Evolutionary conservation across 2,329 filamentous ascomycete genomes (phyloP), one percentile per base, ranked within the genome.

Genomic region (Microsporum audouinii): DNA sequence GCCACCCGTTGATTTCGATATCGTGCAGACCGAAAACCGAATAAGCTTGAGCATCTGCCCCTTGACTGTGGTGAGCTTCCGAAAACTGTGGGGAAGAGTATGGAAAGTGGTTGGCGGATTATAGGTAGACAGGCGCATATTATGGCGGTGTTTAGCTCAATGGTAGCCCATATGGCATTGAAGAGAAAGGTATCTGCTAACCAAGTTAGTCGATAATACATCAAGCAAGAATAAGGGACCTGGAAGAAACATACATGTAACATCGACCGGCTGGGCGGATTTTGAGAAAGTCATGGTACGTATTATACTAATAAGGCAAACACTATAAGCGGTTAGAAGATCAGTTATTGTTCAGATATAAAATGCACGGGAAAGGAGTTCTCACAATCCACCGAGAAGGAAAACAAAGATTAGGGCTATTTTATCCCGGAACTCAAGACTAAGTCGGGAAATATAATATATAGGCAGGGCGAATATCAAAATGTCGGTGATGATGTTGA

Each of bases 281-380:
- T 27, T 10, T 10, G 34, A 8, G 23, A 64, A 59, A 1, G 59
- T 63, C 3, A 49, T 63, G 60, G 74, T 71, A 12, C 76, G 73
- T 60, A 78, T 62, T 51, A 77, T 75, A 10, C 76, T 77, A 2
- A 75, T 77, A 41, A 77, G 65, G 34, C 70, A 74, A 38, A 72
- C 70, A 51, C 71, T 27, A 73, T n/a, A 58, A 29, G n/a, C 29
- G 2, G 45, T 31, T 63, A 45, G 57, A 17, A 43, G 4, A 33
- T 23, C 4, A 43, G 29, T 10, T n/a, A 34, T 59, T 14, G 3
- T 14, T 8, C 36, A 23, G 7, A 31, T 43, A 34, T 5, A 2
- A 58, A 29, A 38, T 14, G 34, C 33, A 53, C 17, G 38, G 31
- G 31, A 8, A 23, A 17, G 31, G n/a, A 27, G 27, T 41, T 38